These are phyloP conservation scores for Acorus calamus DNA, from an alignment of 106 monocot genomes.

Conservation along the genomic window DNA sequence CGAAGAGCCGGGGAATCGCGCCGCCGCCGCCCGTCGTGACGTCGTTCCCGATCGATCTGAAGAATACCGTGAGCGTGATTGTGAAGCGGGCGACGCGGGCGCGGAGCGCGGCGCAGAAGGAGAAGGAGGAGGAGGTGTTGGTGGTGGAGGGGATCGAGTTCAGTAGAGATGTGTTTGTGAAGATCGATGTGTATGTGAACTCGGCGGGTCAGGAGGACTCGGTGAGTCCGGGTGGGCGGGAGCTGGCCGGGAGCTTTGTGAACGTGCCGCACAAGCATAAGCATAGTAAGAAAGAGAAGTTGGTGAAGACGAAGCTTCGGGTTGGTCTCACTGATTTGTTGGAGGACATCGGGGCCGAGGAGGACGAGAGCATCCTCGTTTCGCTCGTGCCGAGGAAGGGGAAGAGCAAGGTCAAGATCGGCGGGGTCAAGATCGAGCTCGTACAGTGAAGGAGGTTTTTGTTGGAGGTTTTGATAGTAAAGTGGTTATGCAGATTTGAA, in stretches of 20 bases:
- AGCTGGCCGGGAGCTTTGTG: too few relatives aligned
- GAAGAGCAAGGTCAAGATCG: conserved; percentile 7
- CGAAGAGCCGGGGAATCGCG: too few relatives aligned
- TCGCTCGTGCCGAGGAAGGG: conserved; percentile 8
- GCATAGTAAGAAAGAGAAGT: neutral
- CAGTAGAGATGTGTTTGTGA: conserved; percentile 1
- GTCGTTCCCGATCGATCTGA: neutral
- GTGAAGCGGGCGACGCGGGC: conserved; percentile 3
- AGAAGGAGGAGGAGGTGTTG: conserved; percentile 19
- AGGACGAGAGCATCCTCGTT: conserved; percentile 9
- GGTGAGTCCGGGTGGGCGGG: too few relatives aligned
- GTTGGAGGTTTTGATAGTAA: too few relatives aligned
- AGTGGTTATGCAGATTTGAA: too few relatives aligned
- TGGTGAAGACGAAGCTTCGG: conserved; percentile 9
- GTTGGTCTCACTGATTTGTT: conserved; percentile 20
- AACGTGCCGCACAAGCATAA: too few relatives aligned
- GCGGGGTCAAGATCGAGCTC: conserved; percentile 1
- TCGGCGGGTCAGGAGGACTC: neutral
- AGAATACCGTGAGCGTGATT: conserved; percentile 3
- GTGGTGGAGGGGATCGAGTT: conserved; percentile 23
- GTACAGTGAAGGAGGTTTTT: too few relatives aligned
- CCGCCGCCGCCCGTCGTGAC: too few relatives aligned
- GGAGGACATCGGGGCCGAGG: conserved; percentile 13
- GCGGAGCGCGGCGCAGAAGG: conserved; percentile 6
- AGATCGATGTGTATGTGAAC: conserved; percentile 28